A percentile compares a stretch with the other conserved stretches of the same genome.
These are phyloP conservation scores for Pachyrhizus erosus DNA, from an alignment of 306 rosid species.

Conservation along the genomic window DNA sequence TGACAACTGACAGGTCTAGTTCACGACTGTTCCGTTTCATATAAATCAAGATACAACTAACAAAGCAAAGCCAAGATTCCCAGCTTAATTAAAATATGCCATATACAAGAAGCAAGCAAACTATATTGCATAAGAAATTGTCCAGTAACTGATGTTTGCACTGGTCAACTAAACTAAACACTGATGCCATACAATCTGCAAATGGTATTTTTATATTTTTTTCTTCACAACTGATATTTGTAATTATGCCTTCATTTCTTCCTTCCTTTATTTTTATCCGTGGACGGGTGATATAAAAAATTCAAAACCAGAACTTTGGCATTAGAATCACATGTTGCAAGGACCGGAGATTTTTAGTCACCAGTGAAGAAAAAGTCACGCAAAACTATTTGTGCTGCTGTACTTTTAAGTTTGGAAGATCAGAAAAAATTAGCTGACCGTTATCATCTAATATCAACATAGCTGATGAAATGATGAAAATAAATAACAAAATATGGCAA, in stretches of 20 bases:
- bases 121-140: background rate
- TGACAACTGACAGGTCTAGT: too few relatives aligned
- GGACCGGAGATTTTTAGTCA: background rate
- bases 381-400: background rate
- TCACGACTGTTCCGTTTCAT: conserved; percentile 4
- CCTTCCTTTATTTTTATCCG: background rate
- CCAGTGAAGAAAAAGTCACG: conserved; percentile 5
- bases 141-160: background rate
- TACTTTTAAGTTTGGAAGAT: background rate
- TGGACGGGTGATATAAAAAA: background rate
- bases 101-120: background rate
- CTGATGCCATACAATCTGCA: background rate
- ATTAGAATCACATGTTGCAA: conserved; percentile 27
- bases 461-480: background rate
- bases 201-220: background rate
- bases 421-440: background rate
- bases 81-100: background rate
- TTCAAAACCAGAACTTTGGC: conserved; percentile 20
- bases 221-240: conserved; percentile 5
- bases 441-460: conserved; percentile 8
- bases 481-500: background rate
- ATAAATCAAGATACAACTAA: background rate
- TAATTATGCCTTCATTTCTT: background rate
- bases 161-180: background rate
- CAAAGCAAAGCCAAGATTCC: background rate